A percentile compares a stretch with the other conserved stretches of the same genome.
phyloP scores from a whole-genome alignment of 2,329 filamentous ascomycete species.

The Colletotrichum camelliae region DNA sequence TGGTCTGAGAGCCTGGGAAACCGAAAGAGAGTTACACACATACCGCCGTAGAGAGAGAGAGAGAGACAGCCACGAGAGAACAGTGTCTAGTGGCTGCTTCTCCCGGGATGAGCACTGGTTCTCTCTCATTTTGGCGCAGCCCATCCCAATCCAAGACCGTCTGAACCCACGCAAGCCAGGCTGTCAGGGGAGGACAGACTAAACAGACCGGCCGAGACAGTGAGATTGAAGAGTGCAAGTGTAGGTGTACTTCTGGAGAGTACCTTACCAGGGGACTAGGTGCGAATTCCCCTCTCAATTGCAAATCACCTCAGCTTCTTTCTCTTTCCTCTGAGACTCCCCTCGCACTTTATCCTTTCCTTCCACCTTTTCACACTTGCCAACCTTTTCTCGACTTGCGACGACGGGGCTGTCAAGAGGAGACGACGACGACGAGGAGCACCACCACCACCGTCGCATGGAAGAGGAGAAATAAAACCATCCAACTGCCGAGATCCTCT shows the following conservation, averaged over 20 bases:
- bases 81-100: background rate
- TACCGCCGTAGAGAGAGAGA: background rate
- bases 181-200: conserved; percentile 15
- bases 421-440: background rate
- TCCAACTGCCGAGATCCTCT: background rate
- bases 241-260: background rate
- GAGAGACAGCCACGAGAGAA: background rate
- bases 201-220: conserved; percentile 9
- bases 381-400: background rate
- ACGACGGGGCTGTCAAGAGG: conserved; percentile 4
- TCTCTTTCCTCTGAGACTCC: background rate
- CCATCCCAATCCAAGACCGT: conserved; percentile 18
- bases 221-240: conserved; percentile 9
- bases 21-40: background rate
- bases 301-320: background rate
- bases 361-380: background rate
- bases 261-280: background rate
- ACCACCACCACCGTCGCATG: background rate
- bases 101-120: conserved; percentile 5
- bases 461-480: background rate
- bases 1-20: background rate
- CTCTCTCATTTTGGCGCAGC: conserved; percentile 5
- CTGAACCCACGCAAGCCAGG: conserved; percentile 16
- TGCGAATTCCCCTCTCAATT: conserved; percentile 5
- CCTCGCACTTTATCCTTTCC: background rate